Evolutionary conservation across 441 rosid species (phyloP), one percentile per base, ranked within the genome.

Genomic region (Flueggea neowawraea): DNA sequence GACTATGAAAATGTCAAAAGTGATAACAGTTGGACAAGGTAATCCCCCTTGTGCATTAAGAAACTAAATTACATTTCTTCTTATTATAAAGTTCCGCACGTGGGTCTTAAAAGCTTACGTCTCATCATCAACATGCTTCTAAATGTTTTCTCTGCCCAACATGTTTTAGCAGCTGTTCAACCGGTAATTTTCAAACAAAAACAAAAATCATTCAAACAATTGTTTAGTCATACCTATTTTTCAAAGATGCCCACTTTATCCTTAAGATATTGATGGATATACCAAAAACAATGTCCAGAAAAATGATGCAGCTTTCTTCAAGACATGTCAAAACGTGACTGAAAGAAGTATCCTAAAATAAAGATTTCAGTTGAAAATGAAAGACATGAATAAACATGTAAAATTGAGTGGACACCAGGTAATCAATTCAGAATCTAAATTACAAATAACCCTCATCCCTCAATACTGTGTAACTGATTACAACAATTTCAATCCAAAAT

Each of bases 251-350:
- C 13, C 52, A 63, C 60, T 71, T 84, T 54, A 66, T 70, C 80
- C 88, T 78, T 48, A 78, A 78, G 52, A 78, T 48, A 67, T 93
- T 88, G 67, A 90, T 77, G 60, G 79, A 79, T 71, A 88, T 61
- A 55, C 90, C 81, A 79, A 88, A 85, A 53, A 76, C 65, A 60
- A 78, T 73, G 71, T 90, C 98, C 77, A 88, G 44, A 52, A 84
- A 64, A 57, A 80, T 66, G 60, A 78, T 36, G 64, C 62, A 80
- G 81, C 85, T 79, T 59, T 81, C 91, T 80, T 80, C 75, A 68
- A 85, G 49, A 57, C 78, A 70, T 49, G 62, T 62, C 62, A 63
- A 56, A 59, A 77, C 82, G 87, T 85, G 75, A 55, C n/a, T n/a
- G 56, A 45, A 41, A 43, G 36, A 57, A 70, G 52, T 54, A 59